These are phyloP conservation scores for Escovopsis sp. DNA, from an alignment of 2,329 filamentous ascomycete genomes.

Conservation along the genomic window DNA sequence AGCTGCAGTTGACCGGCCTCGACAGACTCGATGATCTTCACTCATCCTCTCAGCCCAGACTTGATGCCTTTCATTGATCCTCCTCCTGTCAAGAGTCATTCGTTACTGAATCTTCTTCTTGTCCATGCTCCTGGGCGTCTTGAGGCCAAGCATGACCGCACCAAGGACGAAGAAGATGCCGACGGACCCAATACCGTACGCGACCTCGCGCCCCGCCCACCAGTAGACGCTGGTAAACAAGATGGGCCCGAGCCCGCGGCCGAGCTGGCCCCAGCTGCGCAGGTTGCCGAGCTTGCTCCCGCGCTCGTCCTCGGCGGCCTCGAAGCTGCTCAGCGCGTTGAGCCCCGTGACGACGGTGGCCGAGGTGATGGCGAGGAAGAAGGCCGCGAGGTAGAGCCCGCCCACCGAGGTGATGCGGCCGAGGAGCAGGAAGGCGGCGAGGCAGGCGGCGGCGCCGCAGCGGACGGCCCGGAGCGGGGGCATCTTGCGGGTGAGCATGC, in stretches of 20 bases:
- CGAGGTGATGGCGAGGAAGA: slow-evolving; percentile 73
- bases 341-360: slow-evolving; percentile 90
- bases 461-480: slow-evolving; percentile 69
- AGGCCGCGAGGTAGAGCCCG: slow-evolving; percentile 67
- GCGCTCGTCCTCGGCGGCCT: slow-evolving; percentile 64
- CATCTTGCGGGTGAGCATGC: slow-evolving; percentile 73
- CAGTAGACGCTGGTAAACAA: slow-evolving; percentile 93
- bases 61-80: too few species aligned
- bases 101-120: neutral
- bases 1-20: too few species aligned
- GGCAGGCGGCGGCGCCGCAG: slow-evolving; percentile 61
- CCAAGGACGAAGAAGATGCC: slow-evolving; percentile 63
- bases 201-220: slow-evolving; percentile 85
- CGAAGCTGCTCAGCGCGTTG: slow-evolving; percentile 83
- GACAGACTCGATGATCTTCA: too few species aligned
- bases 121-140: slow-evolving; percentile 34
- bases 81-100: too few species aligned
- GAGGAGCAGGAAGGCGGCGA: slow-evolving; percentile 67
- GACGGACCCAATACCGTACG: slow-evolving; percentile 65
- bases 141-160: slow-evolving; percentile 56
- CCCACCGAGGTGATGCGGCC: slow-evolving; percentile 50
- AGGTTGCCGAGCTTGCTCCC: slow-evolving; percentile 78
- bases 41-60: too few species aligned
- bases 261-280: slow-evolving; percentile 70
- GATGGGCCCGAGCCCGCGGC: slow-evolving; percentile 71